Evolutionary conservation across 306 rosid genomes (phyloP), one percentile per base, ranked within the genome.

Genomic region (Datisca glomerata): DNA sequence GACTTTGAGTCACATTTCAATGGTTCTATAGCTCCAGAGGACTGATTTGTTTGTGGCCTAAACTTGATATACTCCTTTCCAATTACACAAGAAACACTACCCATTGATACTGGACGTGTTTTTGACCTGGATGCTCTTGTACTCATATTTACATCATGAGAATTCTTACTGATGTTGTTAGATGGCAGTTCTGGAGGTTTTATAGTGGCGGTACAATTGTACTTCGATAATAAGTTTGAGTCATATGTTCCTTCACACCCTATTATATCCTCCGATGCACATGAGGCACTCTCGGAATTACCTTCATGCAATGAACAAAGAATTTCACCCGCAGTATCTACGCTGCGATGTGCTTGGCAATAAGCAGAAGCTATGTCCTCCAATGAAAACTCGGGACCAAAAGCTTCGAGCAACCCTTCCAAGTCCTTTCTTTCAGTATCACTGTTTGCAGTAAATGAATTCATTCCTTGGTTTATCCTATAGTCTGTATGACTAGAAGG

Each of bases 321-420:
- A 43, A 68, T 57, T 58, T 68, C 58, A 57, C 59, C 49, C 29
- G 70, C 66, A 20, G 42, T 17, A 24, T 53, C 31, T 29, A 57
- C 54, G 6, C 62, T 39, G 8, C 7, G 13, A 8, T 31, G 41
- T 5, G 66, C 70, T 55, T 62, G 42, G 21, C 49, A 29, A 48
- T 57, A 62, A 14, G 70, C 63, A 47, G 49, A 41, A 24, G 66
- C 66, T 33, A 68, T 68, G 62, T 68, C 75, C 36, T 57, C 46
- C 9, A 62, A 49, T 28, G 59, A 21, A 53, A 37, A 57, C 39
- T 27, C 24, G 24, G 63, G 57, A 53, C 59, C 57, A 53, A 68
- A 62, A 12, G 36, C 45, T 28, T 52, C 59, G 24, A 68, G 55
- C 55, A 68, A 53, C 20, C 13, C 20, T 24, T 21, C 13, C 34